Conservation (phyloP, 306 rosid species). For the Vigna hirtella region DNA sequence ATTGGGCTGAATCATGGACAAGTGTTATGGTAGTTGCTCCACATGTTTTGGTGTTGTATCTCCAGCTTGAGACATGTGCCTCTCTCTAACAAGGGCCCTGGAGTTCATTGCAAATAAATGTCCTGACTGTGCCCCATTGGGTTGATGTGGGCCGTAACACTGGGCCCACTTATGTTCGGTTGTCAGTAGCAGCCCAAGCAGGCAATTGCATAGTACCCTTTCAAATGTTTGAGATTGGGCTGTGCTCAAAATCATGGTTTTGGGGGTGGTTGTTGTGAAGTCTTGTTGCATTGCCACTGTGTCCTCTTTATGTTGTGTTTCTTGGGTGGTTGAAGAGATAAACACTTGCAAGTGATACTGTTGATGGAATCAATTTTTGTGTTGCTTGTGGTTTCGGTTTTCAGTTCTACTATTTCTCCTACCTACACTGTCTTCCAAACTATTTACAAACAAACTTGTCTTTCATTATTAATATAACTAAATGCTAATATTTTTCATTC, state of each 20-base stretch:
- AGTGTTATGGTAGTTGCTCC: conserved; percentile 20
- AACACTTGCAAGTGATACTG: not conserved
- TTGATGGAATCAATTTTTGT: not conserved
- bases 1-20: not conserved
- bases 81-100: not conserved
- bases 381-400: not conserved
- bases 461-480: no score
- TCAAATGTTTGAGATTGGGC: conserved; percentile 13
- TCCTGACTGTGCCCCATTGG: not conserved
- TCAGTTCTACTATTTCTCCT: no score
- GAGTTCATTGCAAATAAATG: not conserved
- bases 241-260: not conserved
- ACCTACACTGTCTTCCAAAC: no score
- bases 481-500: no score
- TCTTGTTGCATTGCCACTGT: not conserved
- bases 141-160: not conserved
- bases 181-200: conserved; percentile 16
- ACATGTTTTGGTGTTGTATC: conserved; percentile 27
- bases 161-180: conserved; percentile 26
- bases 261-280: conserved; percentile 32
- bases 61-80: conserved; percentile 17
- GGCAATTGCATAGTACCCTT: not conserved
- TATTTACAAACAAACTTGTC: no score
- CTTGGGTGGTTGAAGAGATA: not conserved
- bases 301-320: conserved; percentile 11